phyloP scores from a whole-genome alignment of 108 stramenopile genomes.

The Cafeteria roenbergensis region DNA sequence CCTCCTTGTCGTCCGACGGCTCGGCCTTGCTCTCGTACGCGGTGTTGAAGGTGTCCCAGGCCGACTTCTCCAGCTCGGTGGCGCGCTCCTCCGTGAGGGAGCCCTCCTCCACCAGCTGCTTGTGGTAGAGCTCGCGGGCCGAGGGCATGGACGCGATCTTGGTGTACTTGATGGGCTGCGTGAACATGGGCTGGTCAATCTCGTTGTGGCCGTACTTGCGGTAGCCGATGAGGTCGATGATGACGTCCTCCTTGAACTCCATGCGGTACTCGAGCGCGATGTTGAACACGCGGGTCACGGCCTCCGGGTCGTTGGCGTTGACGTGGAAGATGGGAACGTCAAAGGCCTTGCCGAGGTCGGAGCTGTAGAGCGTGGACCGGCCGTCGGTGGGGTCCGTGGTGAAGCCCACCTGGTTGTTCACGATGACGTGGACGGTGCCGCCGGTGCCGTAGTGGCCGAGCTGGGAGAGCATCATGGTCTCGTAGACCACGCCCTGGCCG shows the following conservation, averaged over 20 bases:
- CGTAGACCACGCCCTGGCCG: constrained; percentile 95
- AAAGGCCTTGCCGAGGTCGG: constrained; percentile 95
- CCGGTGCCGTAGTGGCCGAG: constrained; percentile 76
- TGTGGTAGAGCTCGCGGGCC: constrained; percentile 66
- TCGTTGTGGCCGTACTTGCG: constrained; percentile 98
- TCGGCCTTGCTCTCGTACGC: constrained; percentile 81
- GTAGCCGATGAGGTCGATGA: constrained; percentile 96
- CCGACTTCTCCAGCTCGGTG: constrained; percentile 63
- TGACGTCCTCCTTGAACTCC: constrained; percentile 84
- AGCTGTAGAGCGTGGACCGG: constrained; percentile 83
- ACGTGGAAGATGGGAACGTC: constrained; percentile 97
- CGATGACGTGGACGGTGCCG: constrained; percentile 97
- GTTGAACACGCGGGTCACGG: constrained; percentile 82
- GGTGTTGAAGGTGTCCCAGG: constrained; percentile 63
- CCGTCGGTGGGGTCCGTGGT: constrained; percentile 86
- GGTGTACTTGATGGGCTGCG: constrained; percentile 85
- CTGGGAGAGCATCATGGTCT: constrained; percentile 84
- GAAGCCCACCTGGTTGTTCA: constrained; percentile 99
- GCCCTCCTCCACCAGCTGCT: constrained; percentile 57
- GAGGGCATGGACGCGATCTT: constrained; percentile 70
- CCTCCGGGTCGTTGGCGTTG: constrained; percentile 94
- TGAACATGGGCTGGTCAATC: constrained; percentile 95
- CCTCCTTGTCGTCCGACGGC: constrained; percentile 36
- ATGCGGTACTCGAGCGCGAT: constrained; percentile 91
- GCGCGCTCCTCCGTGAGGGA: constrained; percentile 63